Conservation (phyloP, 257 asterid genomes). For the Solanum arcanum region DNA sequence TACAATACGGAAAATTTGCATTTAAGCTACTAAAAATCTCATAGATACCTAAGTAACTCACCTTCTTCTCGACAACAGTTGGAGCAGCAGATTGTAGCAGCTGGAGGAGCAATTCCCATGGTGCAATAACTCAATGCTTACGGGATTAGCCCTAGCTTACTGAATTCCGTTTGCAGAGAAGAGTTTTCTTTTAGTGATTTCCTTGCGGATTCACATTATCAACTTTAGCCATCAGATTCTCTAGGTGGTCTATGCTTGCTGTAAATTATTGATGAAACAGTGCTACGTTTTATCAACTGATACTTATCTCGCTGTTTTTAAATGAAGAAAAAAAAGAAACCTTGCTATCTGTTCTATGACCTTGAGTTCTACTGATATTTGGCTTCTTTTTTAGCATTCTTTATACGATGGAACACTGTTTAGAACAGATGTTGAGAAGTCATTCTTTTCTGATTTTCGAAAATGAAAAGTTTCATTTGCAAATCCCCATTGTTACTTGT, state of each 20-base stretch:
- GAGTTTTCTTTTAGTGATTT: background rate
- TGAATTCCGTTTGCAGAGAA: background rate
- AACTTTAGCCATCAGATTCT: background rate
- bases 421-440: background rate
- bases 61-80: conserved; percentile 24
- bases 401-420: background rate
- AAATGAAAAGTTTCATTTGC: background rate
- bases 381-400: background rate
- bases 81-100: conserved; percentile 74
- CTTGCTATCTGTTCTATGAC: background rate
- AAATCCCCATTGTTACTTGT: background rate
- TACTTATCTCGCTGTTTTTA: background rate
- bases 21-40: background rate
- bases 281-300: background rate
- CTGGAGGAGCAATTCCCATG: conserved; percentile 70
- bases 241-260: background rate
- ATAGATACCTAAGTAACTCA: background rate
- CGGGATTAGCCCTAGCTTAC: background rate
- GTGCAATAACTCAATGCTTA: conserved; percentile 10
- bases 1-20: background rate
- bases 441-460: background rate
- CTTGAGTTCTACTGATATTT: background rate
- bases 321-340: background rate
- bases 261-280: background rate
- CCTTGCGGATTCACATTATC: background rate